Base-by-base conservation (phyloP, 1,284 basidiomycete genomes). In the Apiotrichum gracile region DNA sequence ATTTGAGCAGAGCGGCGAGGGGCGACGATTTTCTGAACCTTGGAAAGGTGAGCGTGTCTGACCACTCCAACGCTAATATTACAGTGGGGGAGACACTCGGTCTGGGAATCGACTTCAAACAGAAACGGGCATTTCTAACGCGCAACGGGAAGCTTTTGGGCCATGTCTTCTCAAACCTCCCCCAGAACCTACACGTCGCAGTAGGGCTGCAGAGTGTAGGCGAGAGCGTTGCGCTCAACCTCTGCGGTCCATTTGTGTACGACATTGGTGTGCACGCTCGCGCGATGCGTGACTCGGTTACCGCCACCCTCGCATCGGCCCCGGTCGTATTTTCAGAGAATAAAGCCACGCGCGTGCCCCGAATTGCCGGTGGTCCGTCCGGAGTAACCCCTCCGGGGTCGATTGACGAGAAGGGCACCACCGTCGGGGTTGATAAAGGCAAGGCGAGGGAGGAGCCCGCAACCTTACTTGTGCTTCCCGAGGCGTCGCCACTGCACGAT, bases 101-200 rank as follows among this genome's bases (percentile, higher is more conserved):
- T 12, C 91, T 88, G 65, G 91, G 92, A 0, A 81, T 97, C 54
- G 90, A 96, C 73, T 92, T 89, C 66, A 85, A 83, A 22, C 83
- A 81, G 14, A 79, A 85, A 52, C 80, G 80, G 53, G 85, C 84
- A 0, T 96, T 97, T 75, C 94, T 86, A 70, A 96, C 92, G 22
- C 91, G 87, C 76, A 94, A 94, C 61, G 89, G 89, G 16, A 74
- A 77, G 34, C 79, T 87, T 57, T 78, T 93, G 46, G 88, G 84
- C 26, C 75, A 80, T 55, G 83, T 84, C 4, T 91, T 90, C 67
- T 81, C 84, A 31, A 82, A 84, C 55, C 79, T 91, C 33, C 54
- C 63, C 13, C 55, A 80, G 78, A 72, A 83, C 21, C 67, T 94
- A 25, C 90, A 85, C 68, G 91, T 92, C 4, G 83, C 87, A n/a